Base-by-base conservation (phyloP, 2,329 filamentous ascomycete species). In the Cryphonectria carpinicola region DNA sequence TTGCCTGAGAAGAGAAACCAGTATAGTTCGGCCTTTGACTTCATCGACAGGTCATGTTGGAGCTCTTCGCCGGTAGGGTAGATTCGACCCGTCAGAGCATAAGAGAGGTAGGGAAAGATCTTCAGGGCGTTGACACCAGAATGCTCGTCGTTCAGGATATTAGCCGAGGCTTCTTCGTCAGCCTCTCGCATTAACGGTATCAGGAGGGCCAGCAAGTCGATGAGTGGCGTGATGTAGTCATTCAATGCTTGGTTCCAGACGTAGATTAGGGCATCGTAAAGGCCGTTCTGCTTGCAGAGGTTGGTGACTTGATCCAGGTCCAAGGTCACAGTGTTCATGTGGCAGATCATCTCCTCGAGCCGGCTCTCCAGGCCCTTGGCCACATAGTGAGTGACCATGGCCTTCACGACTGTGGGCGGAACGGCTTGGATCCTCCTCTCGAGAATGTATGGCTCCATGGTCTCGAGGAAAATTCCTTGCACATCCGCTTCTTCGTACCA, bases 241-340 rank as follows among this genome's bases (percentile, higher is more conserved):
- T 86, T 84, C 39, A 99, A 84, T 3, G 94, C 94, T 79, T 93
- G 92, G 72, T 97, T 98, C 96, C 96, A 99, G 69, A 99, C 93
- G 79, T 98, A 98, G 60, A 97, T 94, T 70, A 98, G 88, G 2
- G 96, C 97, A 80, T 99, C 97, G 78, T 98, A 99, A 4, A 99
- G 87, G 74, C 92, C 89, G 79, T 98, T 91, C 78, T 95, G 92
- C 79, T 96, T 97, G 85, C 96, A 99, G 35, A 99, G 85, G 17
- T 88, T 87, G 0, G 95, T 98, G 70, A 97, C 90, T 80, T 98
- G 93, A 78, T 99, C 95, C 75, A 99, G 90, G 78, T 99, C 97
- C 78, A 99, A 90, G 0, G 94, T 97, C 19, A 89, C 85, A 1
- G 95, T 97, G 76, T 97, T 92, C 82, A 99, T 91, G 74, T 95